Evolutionary conservation across 2,329 filamentous ascomycete genomes (phyloP).

Genomic region (Fusarium goolgardi): DNA sequence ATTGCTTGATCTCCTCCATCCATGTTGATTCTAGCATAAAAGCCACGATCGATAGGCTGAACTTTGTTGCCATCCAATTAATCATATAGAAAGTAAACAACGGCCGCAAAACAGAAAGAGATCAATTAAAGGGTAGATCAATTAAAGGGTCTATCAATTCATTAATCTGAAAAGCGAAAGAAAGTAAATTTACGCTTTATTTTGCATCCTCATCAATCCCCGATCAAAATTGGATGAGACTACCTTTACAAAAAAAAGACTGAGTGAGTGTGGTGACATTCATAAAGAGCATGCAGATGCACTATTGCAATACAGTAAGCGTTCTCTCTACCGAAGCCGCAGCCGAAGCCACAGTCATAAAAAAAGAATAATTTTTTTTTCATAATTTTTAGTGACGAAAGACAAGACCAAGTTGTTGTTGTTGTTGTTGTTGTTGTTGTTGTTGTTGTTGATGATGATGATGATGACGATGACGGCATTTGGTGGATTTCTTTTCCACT

Average conservation of each 20-base stretch:
- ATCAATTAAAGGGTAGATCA: not conserved
- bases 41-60: conserved; percentile 27
- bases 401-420: conserved; percentile 14
- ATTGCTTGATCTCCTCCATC: not conserved
- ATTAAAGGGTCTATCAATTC: not conserved
- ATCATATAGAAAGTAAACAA: not conserved
- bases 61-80: conserved; percentile 22
- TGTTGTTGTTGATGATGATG: conserved; percentile 27
- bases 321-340: not conserved
- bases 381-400: not conserved
- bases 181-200: conserved; percentile 1
- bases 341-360: not conserved
- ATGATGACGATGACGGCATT: conserved; percentile 38
- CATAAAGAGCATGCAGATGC: conserved; percentile 35
- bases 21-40: conserved; percentile 20
- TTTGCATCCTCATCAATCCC: too few relatives aligned
- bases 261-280: conserved; percentile 1
- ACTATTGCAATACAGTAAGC: not conserved
- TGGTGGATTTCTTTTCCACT: conserved; percentile 6
- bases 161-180: not conserved
- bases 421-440: conserved; percentile 25
- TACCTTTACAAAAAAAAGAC: too few relatives aligned
- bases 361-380: not conserved
- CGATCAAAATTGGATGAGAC: too few relatives aligned
- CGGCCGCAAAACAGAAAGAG: not conserved